Percentiles rank a stretch among this genome's conserved stretches.
Evolutionary conservation across 805 yeast genomes (phyloP).

Genomic region (Candida krabiensis): DNA sequence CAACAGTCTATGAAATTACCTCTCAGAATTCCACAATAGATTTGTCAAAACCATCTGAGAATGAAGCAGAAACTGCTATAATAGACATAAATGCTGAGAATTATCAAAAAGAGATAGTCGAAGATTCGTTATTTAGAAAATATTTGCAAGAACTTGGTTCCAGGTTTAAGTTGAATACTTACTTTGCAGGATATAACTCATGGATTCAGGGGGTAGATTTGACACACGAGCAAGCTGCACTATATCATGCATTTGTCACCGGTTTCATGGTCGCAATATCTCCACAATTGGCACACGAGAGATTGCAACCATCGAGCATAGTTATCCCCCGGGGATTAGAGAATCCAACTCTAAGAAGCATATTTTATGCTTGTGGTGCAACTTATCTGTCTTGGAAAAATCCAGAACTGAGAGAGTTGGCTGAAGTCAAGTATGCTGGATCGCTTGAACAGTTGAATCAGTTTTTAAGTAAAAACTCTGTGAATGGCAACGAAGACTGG

Average conservation of each 20-base stretch:
- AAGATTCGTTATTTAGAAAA: neutral
- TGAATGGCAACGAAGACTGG: constrained; percentile 39
- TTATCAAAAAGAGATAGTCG: neutral
- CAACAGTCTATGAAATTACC: no score
- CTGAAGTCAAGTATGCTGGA: constrained; percentile 25
- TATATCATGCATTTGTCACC: constrained; percentile 29
- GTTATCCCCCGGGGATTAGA: constrained; percentile 31
- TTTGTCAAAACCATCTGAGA: no score
- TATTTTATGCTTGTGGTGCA: constrained; percentile 44
- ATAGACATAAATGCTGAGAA: no score
- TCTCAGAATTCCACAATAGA: no score
- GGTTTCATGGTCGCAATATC: constrained; percentile 35
- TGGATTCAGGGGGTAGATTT: neutral
- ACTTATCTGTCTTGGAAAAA: constrained; percentile 37
- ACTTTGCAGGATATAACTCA: neutral
- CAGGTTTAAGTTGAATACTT: neutral
- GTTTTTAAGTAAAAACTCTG: constrained; percentile 22
- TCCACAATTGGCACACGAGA: constrained; percentile 36
- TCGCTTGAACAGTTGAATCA: constrained; percentile 22
- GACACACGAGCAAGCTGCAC: neutral
- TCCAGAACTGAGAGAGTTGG: constrained; percentile 25
- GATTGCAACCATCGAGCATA: constrained; percentile 33
- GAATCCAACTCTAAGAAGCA: constrained; percentile 29
- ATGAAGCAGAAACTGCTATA: no score
- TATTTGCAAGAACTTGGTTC: neutral